Base-by-base conservation (phyloP, 257 asterid genomes). In the Nicotiana paniculata region DNA sequence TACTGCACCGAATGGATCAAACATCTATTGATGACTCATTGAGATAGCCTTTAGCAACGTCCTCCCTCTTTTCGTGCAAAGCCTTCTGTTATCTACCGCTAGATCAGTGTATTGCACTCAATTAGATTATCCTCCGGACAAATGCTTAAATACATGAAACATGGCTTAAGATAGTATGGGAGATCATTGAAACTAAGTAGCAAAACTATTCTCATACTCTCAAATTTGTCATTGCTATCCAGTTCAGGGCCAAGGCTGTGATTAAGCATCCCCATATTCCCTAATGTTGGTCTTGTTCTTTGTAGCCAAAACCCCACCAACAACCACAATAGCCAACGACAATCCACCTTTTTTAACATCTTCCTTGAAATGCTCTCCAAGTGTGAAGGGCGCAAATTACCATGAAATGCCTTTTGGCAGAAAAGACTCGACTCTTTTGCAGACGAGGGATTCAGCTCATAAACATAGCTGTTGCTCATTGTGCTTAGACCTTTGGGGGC, bases 11-110 rank as follows among this genome's bases (percentile, higher is more conserved):
- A 77, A 9, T 63, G 82, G 70, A 88, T 72, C 83, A 88, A 83
- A 67, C 86, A 85, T 83, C 90, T 83, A 65, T 84, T 87, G 18
- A 89, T 37, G 28, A 89, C 84, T 89, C 91, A 74, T 89, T 83
- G 82, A 89, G 85, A 77, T 85, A 89, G 15, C 89, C 81, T 70
- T 89, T 85, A 4, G 90, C 91, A 79, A 89, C 85, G 30, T 85
- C 84, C 68, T 86, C 83, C 86, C n/a, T 64, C 86, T 33, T 63
- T 83, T 28, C 39, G 76, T 76, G 85, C 85, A 12, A 89, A 87
- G 9, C 91, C 87, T 82, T 89, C 90, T 9, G 46, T 66, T 67
- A 87, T 78, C 90, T 90, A 89, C 61, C 76, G 81, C 37, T 88
- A 81, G 43, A 87, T 58, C 15, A 87, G 32, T 10, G 54, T 82